phyloP scores from a whole-genome alignment of 106 monocot genomes.

The Narthecium ossifragum region DNA sequence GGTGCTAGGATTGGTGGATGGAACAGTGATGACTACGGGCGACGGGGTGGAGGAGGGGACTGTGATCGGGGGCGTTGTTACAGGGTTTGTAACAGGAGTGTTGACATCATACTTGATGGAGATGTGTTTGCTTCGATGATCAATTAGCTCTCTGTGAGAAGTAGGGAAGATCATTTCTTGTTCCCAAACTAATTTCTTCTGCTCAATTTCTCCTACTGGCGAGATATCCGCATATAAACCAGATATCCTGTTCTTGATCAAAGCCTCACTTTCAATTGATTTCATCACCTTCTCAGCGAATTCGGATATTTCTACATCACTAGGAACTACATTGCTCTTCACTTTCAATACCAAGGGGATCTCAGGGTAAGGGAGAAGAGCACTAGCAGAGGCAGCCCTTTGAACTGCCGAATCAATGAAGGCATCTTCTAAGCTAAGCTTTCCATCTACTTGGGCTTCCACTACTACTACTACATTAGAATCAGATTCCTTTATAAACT shows the following conservation, averaged over 20 bases:
- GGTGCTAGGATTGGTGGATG: slow-evolving; percentile 22
- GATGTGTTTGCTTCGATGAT: neutral
- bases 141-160: slow-evolving; percentile 33
- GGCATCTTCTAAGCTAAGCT: slow-evolving; percentile 14
- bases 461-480: slow-evolving; percentile 32
- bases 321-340: slow-evolving; percentile 18
- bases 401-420: slow-evolving; percentile 14
- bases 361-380: slow-evolving; percentile 16
- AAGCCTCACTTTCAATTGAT: slow-evolving; percentile 11
- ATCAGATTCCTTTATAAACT: slow-evolving; percentile 17
- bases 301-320: slow-evolving; percentile 13
- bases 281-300: slow-evolving; percentile 10
- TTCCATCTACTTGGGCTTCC: slow-evolving; percentile 12
- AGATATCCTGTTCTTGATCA: slow-evolving; percentile 14
- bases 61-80: slow-evolving; percentile 19
- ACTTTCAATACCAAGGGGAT: slow-evolving; percentile 29
- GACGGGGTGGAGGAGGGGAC: slow-evolving; percentile 28
- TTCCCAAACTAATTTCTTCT: slow-evolving; percentile 5
- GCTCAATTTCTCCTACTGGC: neutral
- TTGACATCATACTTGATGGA: slow-evolving; percentile 22
- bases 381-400: slow-evolving; percentile 6
- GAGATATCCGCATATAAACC: slow-evolving; percentile 18
- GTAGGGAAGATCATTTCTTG: slow-evolving; percentile 23
- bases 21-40: slow-evolving; percentile 15
- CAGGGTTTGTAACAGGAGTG: slow-evolving; percentile 21